Evolutionary conservation across 306 rosid species (phyloP), one percentile per base, ranked within the genome.

Genomic region (Cotoneaster glaucophyllus): DNA sequence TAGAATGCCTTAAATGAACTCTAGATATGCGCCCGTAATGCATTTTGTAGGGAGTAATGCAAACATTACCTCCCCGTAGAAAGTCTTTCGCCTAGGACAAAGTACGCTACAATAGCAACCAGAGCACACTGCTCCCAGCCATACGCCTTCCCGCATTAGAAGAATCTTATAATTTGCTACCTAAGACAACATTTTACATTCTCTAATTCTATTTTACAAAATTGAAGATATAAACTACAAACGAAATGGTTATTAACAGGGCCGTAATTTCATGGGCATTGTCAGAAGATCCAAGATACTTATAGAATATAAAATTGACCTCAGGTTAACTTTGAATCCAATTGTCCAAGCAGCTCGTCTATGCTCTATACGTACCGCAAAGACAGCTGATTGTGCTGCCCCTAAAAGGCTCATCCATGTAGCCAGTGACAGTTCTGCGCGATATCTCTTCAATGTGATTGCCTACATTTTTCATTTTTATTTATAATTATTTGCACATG

Each of bases 391-490:
- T 77, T 92, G 98, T 73, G 80, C 96, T 56, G 85, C 96, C 75
- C 97, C 97, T 50, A 89, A 13, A 18, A 90, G 50, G 67, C 82
- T 67, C 89, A 90, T 87, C 98, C 91, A 95, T 4, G 93, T 75
- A 2, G 96, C 86, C 67, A 86, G 78, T 48, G 96, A 95, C 4
- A 92, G 41, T 82, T 83, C 93, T 0, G 98, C 98, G 0, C 92
- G 97, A 62, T 92, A 90, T 72, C 93, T 88, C 85, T 85, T 89
- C 84, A 92, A 80, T 4, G 95, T 92, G 9, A 77, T 24, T 69
- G 97, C 93, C 97, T 90, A 68, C 64, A 79, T 75, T 64, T 77
- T 69, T 32, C 22, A 1, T 6, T 25, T 25, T 34, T n/a, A 56
- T 6, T 54, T 53, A 32, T 5, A 43, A 71, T 71, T 11, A 70